Conservation (phyloP, 805 yeast genomes). For the Zygoascus tannicola region DNA sequence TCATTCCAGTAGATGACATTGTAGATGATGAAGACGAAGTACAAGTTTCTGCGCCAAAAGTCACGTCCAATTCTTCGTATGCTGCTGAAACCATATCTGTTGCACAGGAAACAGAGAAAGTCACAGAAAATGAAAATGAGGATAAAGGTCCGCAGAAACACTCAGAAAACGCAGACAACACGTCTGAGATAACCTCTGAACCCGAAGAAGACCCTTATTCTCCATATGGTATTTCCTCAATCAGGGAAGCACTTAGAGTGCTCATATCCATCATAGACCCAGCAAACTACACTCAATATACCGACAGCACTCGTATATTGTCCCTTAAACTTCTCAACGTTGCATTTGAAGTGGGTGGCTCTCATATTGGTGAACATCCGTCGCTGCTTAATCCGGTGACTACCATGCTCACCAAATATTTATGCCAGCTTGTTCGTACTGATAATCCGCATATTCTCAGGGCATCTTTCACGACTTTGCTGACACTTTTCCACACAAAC, state of each 20-base stretch:
- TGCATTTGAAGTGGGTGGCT: slow-evolving; percentile 76
- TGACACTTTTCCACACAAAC: slow-evolving; percentile 59
- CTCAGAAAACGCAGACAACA: slow-evolving; percentile 9
- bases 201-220: not conserved
- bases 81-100: slow-evolving; percentile 4
- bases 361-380: slow-evolving; percentile 49
- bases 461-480: slow-evolving; percentile 64
- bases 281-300: slow-evolving; percentile 70
- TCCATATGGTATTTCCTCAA: slow-evolving; percentile 64
- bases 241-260: slow-evolving; percentile 67
- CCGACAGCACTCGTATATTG: slow-evolving; percentile 77
- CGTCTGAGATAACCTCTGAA: slow-evolving; percentile 1
- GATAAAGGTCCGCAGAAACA: slow-evolving; percentile 2
- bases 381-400: slow-evolving; percentile 58
- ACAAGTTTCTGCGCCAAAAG: not conserved
- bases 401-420: slow-evolving; percentile 76
- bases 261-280: slow-evolving; percentile 76
- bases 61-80: slow-evolving; percentile 5
- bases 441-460: slow-evolving; percentile 68
- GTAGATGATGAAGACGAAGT: slow-evolving; percentile 1
- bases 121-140: slow-evolving; percentile 8
- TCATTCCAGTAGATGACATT: slow-evolving; percentile 39
- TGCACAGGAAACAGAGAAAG: slow-evolving; percentile 4
- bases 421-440: slow-evolving; percentile 66
- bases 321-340: slow-evolving; percentile 68